These are phyloP conservation scores for Exobasidium rhododendri DNA, from an alignment of 1,284 basidiomycete genomes.

Conservation along the genomic window DNA sequence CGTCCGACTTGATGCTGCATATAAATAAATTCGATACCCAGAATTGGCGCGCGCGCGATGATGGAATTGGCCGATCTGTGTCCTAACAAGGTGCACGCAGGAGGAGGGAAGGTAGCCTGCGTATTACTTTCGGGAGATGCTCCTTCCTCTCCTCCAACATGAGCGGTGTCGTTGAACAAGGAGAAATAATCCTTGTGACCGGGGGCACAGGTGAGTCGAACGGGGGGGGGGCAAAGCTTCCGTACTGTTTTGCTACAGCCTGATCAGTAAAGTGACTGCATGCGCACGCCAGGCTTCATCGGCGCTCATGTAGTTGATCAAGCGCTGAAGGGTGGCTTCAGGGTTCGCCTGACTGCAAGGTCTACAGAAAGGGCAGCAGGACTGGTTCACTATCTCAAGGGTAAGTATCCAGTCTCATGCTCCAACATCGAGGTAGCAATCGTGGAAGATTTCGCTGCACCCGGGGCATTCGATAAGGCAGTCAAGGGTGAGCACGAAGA, in stretches of 20 bases:
- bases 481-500: not conserved
- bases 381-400: not conserved
- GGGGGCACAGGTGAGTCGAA: not conserved
- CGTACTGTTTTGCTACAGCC: too few relatives aligned
- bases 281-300: conserved; percentile 2
- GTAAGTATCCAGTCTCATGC: not conserved
- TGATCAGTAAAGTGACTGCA: too few relatives aligned
- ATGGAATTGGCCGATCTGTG: too few relatives aligned
- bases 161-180: conserved; percentile 1
- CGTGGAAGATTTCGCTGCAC: not conserved
- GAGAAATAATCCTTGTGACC: not conserved
- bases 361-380: not conserved
- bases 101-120: too few relatives aligned
- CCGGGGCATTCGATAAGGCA: conserved; percentile 2
- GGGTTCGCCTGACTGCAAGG: not conserved
- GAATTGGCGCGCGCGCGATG: too few relatives aligned
- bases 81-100: too few relatives aligned
- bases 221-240: too few relatives aligned
- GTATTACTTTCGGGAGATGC: too few relatives aligned
- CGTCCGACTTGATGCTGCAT: too few relatives aligned
- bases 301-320: conserved; percentile 4
- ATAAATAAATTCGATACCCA: too few relatives aligned
- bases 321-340: not conserved
- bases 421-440: not conserved
- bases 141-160: too few relatives aligned